Base-by-base conservation (phyloP, 179 eudicot species). In the Silene noctiflora region DNA sequence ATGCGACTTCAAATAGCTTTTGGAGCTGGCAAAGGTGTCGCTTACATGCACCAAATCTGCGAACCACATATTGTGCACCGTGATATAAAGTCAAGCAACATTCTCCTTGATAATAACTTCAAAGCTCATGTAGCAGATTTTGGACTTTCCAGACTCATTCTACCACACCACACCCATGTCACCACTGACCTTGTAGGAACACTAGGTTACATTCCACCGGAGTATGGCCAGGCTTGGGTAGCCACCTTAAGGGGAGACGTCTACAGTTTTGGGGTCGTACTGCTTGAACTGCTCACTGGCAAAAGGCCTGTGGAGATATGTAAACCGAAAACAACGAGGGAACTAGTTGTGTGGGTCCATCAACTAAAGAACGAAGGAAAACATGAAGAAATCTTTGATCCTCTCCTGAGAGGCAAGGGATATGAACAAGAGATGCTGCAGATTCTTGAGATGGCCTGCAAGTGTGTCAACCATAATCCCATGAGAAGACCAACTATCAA, bases 21-120 rank as follows among this genome's bases (percentile, higher is more conserved):
- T 27, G 98, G 96, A 46, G 86, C 93, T 56, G 85, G 96, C 75
- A 78, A 83, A 61, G 98, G 98, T 58, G 79, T 94, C 76, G 94
- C 96, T 72, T 94, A 94, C 84, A 88, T 94, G 96, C 98, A 94
- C 82, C 87, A 84, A 72, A 81, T 94, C 48, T 94, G 98, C 55
- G 92, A 94, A 75, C 98, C 98, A 39, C 96, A 87, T 79, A 94
- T 94, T 64, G 96, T 94, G 70, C 98, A 94, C 75, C 96, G 98
- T 21, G 98, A 94, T 82, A 84, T 94, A 69, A 94, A 92, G 80
- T 91, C 98, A 11, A 92, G 97, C 77, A 94, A 94, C 88, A 94
- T 94, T 69, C 97, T 94, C 44, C 92, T 94, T 4, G 90, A 94
- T 74, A 91, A 87, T 27, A 85, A 91, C 51, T 94, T 94, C 60